Evolutionary conservation across 2,329 filamentous ascomycete species (phyloP), one percentile per base, ranked within the genome.

Genomic region (Thielaviopsis musarum): DNA sequence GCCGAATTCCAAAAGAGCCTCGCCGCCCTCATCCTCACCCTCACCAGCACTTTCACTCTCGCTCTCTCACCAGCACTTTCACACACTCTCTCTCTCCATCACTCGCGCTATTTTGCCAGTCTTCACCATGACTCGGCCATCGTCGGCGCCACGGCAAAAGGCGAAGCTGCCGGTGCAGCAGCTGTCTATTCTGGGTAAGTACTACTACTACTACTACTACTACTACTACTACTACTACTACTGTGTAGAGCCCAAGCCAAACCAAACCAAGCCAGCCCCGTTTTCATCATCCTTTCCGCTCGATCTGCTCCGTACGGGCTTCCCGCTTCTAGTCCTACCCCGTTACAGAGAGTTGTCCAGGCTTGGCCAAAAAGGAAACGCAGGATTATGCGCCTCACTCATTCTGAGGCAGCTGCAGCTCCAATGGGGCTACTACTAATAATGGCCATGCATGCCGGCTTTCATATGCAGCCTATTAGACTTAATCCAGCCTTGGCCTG

Each of bases 171-270:
- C 60, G 13, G 60, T 59, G 45, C 56, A 61, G 53, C 60, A 61
- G 24, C 53, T 61, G 41, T 52, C 60, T 26, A 61, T 59, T 48
- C 60, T 61, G 3, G 34, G 57, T 59, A 59, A 26, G 60, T 67
- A 30, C 15, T 45, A 24, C n/a, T 34, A 15, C 41, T 24, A 41
- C n/a, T 6, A 41, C 34, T 21, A 56, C 19, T 56, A 26, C 10
- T 13, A 19, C 12, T 24, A 41, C 24, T 19, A 6, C 24, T 26
- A 26, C 24, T 26, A 26, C 24, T 26, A 6, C 24, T 26, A 6
- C 24, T 6, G 24, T 26, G n/a, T n/a, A n/a, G n/a, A n/a, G n/a
- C n/a, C n/a, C n/a, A n/a, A n/a, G n/a, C n/a, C n/a, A n/a, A n/a
- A n/a, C n/a, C n/a, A n/a, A n/a, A n/a, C n/a, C n/a, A n/a, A n/a